phyloP scores from a whole-genome alignment of 345 rosid genomes.

The Schrenkiella parvula region DNA sequence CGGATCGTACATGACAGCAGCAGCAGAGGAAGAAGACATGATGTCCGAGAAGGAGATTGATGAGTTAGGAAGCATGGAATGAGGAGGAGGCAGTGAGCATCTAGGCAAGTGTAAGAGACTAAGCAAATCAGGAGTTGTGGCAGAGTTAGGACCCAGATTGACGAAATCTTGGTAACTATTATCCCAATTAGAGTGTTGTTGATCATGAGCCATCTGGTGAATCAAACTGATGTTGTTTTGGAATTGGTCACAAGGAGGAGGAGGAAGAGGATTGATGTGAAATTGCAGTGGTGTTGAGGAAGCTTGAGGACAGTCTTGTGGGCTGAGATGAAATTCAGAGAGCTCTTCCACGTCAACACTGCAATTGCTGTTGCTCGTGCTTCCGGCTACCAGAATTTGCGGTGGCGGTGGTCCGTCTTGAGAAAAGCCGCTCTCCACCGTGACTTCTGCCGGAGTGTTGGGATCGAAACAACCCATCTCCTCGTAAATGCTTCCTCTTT shows the following conservation, averaged over 20 bases:
- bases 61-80: conserved; percentile 28
- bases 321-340: conserved; percentile 37
- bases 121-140: conserved; percentile 58
- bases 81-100: conserved; percentile 38
- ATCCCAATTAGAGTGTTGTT: conserved; percentile 43
- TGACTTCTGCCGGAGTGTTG: conserved; percentile 33
- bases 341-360: conserved; percentile 37
- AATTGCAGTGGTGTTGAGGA: conserved; percentile 33
- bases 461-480: conserved; percentile 52
- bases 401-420: conserved; percentile 18
- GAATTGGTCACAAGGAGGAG: conserved; percentile 22
- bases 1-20: conserved; percentile 51
- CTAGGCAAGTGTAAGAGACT: conserved; percentile 56
- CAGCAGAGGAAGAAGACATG: conserved; percentile 35
- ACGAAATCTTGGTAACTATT: conserved; percentile 26
- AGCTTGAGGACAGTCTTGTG: conserved; percentile 25
- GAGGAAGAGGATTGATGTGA: conserved; percentile 20
- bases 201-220: conserved; percentile 27
- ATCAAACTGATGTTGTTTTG: conserved; percentile 27
- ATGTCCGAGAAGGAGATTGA: conserved; percentile 32
- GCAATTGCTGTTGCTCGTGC: conserved; percentile 37
- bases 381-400: conserved; percentile 24
- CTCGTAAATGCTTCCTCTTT: conserved; percentile 37
- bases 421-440: conserved; percentile 26
- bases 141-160: conserved; percentile 26